Evolutionary conservation across 2,329 filamentous ascomycete genomes (phyloP).

Genomic region (Arthroderma sp.): DNA sequence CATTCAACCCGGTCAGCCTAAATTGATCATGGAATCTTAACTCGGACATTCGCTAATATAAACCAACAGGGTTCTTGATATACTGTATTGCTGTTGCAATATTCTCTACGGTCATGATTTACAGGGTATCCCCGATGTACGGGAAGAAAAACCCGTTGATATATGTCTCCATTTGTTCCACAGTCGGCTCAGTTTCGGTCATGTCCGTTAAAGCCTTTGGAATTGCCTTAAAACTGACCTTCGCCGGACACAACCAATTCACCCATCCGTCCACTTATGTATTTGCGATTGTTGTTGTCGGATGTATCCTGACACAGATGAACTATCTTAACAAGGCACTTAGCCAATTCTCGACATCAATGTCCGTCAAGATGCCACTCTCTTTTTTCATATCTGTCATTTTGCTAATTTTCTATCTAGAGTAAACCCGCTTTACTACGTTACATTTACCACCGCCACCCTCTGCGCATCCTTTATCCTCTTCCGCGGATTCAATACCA

Average conservation of each 20-base stretch:
- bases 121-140: constrained; percentile 75
- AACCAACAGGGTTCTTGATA: constrained; percentile 61
- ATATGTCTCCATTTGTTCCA: constrained; percentile 95
- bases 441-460: constrained; percentile 91
- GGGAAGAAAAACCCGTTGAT: constrained; percentile 93
- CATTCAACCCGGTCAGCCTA: constrained; percentile 64
- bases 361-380: constrained; percentile 47
- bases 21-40: background rate
- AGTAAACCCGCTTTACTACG: constrained; percentile 93
- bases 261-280: constrained; percentile 90
- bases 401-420: constrained; percentile 35
- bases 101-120: constrained; percentile 91
- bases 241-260: constrained; percentile 91
- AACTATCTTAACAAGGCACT: constrained; percentile 99
- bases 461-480: constrained; percentile 91
- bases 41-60: background rate
- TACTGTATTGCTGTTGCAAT: constrained; percentile 69
- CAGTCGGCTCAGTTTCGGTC: constrained; percentile 90
- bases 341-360: constrained; percentile 91
- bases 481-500: constrained; percentile 91
- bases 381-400: constrained; percentile 5
- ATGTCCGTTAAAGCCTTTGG: constrained; percentile 99
- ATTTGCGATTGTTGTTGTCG: constrained; percentile 80
- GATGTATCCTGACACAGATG: constrained; percentile 98
- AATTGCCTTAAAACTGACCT: constrained; percentile 89